Base-by-base conservation (phyloP, 1,284 basidiomycete species). In the Gastroboletus turbinatus region DNA sequence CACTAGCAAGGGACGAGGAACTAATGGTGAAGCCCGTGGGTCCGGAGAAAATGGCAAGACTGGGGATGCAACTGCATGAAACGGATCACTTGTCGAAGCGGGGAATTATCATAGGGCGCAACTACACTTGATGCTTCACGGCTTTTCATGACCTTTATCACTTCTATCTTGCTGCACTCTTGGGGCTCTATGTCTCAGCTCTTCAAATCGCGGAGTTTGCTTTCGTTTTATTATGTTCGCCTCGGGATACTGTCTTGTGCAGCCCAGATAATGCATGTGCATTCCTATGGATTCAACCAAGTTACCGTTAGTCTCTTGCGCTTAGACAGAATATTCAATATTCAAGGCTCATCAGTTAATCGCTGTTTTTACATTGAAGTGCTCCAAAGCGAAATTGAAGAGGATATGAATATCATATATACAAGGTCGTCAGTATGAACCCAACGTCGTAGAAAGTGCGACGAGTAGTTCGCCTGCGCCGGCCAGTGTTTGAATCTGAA, bases 1-100 rank as follows among this genome's bases (percentile, higher is more conserved):
- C 61, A 85, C 83, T n/a, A 30, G 42, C 13, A 75, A 74, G 53
- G 76, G 77, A 4, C 67, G 66, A 46, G 71, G 49, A 60, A 62
- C 50, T 56, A 67, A 55, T 60, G 68, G 61, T 55, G 69, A 74
- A 46, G 53, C 60, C 21, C 68, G 70, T 42, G 64, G 68, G 6
- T 44, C 70, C 9, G 66, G 60, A 16, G 68, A 72, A 46, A 71
- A 68, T 38, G 60, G 58, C 23, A 71, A 60, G 48, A 35, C 57
- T 23, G 65, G 61, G 45, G 67, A 72, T 40, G 25, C 50, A 19
- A 52, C 54, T 46, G 59, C 69, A 59, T 73, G 52, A 73, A 55
- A 51, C 38, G 50, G 56, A 52, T 59, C 39, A 46, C 32, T 50
- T 17, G 57, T 64, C 52, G 56, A 56, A 52, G 56, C 48, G 62